Evolutionary conservation across 306 rosid species (phyloP).

Genomic region (Lablab purpureus): DNA sequence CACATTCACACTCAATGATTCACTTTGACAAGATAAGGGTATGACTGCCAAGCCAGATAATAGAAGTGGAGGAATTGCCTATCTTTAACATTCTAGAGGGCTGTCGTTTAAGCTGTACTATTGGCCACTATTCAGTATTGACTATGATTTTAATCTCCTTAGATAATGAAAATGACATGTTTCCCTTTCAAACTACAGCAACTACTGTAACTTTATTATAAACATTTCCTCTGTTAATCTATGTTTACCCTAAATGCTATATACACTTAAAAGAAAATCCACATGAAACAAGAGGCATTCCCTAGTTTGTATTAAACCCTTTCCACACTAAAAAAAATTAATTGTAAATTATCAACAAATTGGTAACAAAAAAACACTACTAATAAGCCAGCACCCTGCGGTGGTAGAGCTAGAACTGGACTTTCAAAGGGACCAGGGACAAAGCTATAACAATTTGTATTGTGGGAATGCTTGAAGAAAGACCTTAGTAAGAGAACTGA

Average conservation of each 20-base stretch:
- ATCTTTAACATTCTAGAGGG: not conserved
- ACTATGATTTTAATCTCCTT: not conserved
- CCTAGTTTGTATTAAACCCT: not conserved
- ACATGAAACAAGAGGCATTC: not conserved
- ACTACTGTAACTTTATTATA: not conserved
- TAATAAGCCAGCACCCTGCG: not conserved
- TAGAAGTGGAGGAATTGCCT: not conserved
- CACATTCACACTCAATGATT: slow-evolving; percentile 10
- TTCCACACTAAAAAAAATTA: not conserved
- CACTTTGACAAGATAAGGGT: not conserved
- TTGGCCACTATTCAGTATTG: not conserved
- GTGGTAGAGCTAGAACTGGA: not conserved
- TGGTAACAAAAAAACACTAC: not conserved
- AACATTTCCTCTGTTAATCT: not conserved
- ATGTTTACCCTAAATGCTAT: not conserved
- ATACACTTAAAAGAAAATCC: not conserved
- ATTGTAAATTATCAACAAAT: not conserved
- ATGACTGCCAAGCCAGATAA: not conserved
- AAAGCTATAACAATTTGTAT: not conserved
- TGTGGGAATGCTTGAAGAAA: not conserved
- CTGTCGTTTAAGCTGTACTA: not conserved
- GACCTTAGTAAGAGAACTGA: not conserved
- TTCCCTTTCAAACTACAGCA: not conserved
- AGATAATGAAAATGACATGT: not conserved
- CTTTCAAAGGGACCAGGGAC: not conserved